phyloP scores from a whole-genome alignment of 441 rosid genomes.

The Gossypium trilobum region DNA sequence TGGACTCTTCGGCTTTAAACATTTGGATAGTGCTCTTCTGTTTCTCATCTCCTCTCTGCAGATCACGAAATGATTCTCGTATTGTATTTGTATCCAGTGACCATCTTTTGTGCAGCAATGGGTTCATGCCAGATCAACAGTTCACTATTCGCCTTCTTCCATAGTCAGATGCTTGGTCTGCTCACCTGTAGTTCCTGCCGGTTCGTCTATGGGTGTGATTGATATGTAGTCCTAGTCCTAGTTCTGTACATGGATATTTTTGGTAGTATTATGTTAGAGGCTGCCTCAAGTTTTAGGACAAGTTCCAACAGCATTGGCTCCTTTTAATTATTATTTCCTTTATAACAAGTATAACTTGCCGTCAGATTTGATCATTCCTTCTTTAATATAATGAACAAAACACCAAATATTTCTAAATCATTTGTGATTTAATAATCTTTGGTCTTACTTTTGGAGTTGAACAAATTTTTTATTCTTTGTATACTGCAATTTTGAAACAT shows the following conservation, averaged over 20 bases:
- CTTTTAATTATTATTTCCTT: not conserved
- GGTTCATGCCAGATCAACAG: not conserved
- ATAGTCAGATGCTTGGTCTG: not conserved
- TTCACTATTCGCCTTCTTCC: not conserved
- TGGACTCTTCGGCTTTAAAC: not conserved
- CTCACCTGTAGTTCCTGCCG: not conserved
- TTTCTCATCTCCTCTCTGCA: not conserved
- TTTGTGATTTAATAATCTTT: not conserved
- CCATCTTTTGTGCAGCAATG: not conserved
- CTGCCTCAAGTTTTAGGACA: not conserved
- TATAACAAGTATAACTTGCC: not conserved
- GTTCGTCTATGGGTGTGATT: not conserved
- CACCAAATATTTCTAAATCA: not conserved
- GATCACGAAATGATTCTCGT: not conserved
- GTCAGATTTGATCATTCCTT: not conserved
- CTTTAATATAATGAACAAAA: not conserved
- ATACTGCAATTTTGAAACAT: not conserved
- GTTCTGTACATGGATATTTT: not conserved
- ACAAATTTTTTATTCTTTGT: not conserved
- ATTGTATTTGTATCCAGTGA: not conserved
- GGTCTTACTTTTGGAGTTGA: not conserved
- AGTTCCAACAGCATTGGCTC: not conserved
- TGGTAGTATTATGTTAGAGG: not conserved
- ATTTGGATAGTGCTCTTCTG: not conserved
- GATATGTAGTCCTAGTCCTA: not conserved